Conservation (phyloP, 805 yeast species). For the Candida silvicultrix region DNA sequence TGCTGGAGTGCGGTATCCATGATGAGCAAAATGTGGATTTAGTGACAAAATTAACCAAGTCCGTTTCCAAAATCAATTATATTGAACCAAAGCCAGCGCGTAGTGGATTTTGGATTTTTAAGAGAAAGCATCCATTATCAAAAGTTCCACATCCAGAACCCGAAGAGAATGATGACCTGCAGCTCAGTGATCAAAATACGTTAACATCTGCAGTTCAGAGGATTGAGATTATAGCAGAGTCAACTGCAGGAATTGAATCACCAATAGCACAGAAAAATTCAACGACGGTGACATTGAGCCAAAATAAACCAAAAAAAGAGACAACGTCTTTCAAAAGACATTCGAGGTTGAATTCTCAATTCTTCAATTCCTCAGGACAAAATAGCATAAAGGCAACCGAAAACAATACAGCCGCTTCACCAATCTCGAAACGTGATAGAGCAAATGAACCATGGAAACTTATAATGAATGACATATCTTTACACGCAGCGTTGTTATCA, state of each 20-base stretch:
- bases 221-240: slow-evolving; percentile 11
- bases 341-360: neutral
- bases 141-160: neutral
- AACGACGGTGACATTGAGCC: too few relatives aligned
- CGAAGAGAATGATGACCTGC: neutral
- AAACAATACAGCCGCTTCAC: slow-evolving; percentile 1
- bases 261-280: neutral
- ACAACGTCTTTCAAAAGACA: neutral
- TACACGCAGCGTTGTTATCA: slow-evolving; percentile 32
- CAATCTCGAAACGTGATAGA: neutral
- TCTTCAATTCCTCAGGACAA: neutral
- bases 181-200: neutral
- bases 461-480: slow-evolving; percentile 29
- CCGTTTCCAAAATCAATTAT: slow-evolving; percentile 6
- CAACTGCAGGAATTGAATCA: slow-evolving; percentile 1
- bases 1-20: neutral
- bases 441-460: slow-evolving; percentile 22
- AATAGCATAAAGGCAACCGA: neutral
- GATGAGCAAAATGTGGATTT: neutral
- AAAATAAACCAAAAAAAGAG: neutral
- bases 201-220: neutral
- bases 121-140: slow-evolving; percentile 1
- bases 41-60: neutral
- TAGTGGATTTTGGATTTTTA: slow-evolving; percentile 8
- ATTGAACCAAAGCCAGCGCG: slow-evolving; percentile 5